Conservation (phyloP, 331 rosid species). For the Phaseolus coccineus region DNA sequence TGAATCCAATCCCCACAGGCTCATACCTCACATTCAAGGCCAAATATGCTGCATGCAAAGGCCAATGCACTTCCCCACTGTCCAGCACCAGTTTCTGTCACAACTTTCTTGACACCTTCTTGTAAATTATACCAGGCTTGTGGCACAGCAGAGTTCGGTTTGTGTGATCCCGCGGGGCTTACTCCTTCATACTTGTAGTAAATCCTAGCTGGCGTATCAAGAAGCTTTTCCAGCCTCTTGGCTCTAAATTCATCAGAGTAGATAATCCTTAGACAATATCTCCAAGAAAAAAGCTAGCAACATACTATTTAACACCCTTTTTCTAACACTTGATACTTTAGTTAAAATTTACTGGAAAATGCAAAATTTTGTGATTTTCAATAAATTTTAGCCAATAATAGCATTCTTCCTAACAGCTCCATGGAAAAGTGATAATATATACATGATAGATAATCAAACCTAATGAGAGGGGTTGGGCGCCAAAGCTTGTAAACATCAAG, state of each 20-base stretch:
- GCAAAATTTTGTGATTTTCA: background rate
- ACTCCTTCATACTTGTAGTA: constrained; percentile 96
- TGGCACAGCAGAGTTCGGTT: constrained; percentile 93
- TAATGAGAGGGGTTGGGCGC: constrained; percentile 97
- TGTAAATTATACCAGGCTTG: constrained; percentile 91
- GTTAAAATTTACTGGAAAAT: no score
- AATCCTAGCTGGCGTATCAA: constrained; percentile 88
- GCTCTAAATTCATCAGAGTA: constrained; percentile 60
- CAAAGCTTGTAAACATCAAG: constrained; percentile 81
- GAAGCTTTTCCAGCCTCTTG: constrained; percentile 94
- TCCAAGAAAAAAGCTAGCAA: background rate
- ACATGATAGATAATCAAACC: constrained; percentile 54
- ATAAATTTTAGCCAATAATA: background rate
- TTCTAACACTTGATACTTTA: no score
- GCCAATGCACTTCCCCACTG: constrained; percentile 98
- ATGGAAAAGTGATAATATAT: background rate
- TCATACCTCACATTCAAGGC: constrained; percentile 84
- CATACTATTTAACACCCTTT: background rate
- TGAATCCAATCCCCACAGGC: constrained; percentile 40
- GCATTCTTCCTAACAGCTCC: background rate
- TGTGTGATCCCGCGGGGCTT: constrained; percentile 98
- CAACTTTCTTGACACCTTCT: constrained; percentile 82
- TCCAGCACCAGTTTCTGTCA: constrained; percentile 99
- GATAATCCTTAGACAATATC: constrained; percentile 36
- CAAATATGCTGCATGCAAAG: constrained; percentile 91